Conservation (phyloP, 2,329 filamentous ascomycete species). For the Didymella exigua region DNA sequence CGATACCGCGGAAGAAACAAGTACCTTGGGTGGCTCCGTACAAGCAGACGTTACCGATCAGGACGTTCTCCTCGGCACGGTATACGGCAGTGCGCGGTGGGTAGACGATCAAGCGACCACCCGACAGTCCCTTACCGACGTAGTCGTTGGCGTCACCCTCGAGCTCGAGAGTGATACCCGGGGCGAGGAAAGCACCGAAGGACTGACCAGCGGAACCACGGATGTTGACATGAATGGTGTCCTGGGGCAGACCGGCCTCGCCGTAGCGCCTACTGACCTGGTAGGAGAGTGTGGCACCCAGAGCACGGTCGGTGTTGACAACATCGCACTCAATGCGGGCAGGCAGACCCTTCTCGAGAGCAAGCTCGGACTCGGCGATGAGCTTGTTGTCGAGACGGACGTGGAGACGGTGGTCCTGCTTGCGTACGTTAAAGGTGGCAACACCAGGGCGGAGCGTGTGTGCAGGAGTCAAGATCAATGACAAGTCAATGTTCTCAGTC, state of each 20-base stretch:
- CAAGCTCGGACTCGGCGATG: constrained; percentile 92
- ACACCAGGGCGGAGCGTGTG: constrained; percentile 93
- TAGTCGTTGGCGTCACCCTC: constrained; percentile 98
- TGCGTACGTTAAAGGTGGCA: constrained; percentile 95
- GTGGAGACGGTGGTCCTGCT: constrained; percentile 94
- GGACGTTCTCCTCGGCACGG: constrained; percentile 94
- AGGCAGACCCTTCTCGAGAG: constrained; percentile 90
- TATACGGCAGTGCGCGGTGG: constrained; percentile 88
- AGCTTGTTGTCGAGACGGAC: constrained; percentile 95
- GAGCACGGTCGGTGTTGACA: constrained; percentile 92
- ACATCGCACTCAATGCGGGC: constrained; percentile 94
- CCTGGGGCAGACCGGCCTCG: constrained; percentile 83
- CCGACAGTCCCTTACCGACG: constrained; percentile 93
- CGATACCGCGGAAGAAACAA: constrained; percentile 96
- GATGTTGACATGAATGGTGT: constrained; percentile 95
- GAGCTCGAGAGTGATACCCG: constrained; percentile 90
- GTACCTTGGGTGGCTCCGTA: constrained; percentile 91
- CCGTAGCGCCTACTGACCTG: constrained; percentile 93
- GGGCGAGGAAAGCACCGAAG: constrained; percentile 91
- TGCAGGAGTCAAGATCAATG: constrained; percentile 91
- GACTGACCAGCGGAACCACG: constrained; percentile 96
- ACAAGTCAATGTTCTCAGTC: constrained; percentile 91
- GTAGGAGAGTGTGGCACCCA: constrained; percentile 93
- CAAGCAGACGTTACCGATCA: constrained; percentile 92
- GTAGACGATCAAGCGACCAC: constrained; percentile 91